Evolutionary conservation across 2,329 filamentous ascomycete species (phyloP), one percentile per base, ranked within the genome.

Genomic region (Botrytis hyacinthi): DNA sequence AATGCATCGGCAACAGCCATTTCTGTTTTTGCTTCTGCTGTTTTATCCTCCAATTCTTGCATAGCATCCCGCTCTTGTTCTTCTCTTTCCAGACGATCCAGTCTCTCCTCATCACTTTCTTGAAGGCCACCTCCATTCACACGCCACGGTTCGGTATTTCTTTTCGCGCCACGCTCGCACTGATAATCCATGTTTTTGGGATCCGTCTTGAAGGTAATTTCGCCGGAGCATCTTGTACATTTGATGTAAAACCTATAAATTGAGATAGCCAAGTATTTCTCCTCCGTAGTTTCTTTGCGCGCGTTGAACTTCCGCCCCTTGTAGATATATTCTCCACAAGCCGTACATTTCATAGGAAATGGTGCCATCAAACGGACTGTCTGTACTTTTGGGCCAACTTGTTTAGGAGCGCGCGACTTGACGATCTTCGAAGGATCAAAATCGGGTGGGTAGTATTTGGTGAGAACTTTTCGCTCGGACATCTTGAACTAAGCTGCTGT

Each of bases 1-100:
- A 99, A 84, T 12, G 95, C 95, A 84, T 99, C 96, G 2, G 96
- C 96, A 62, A 98, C 93, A 29, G 93, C 93, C 95, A 99, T 99
- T 83, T 99, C 96, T 59, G 92, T 88, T 85, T 96, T 95, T 1
- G 95, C 95, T 82, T 99, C 96, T 35, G 92, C 85, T 72, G 95
- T 97, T 85, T 98, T 98, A 76, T 92, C 91, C 84, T 99, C 96
- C 65, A 99, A 84, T 81, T 98, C 95, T 73, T 92, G 92, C 97
- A 99, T 99, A 35, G 94, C 93, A 82, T 98, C 95, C 76, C 90
- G 87, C 82, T 97, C 94, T 74, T 91, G 88, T 78, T 92, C 92
- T 80, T 97, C 93, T 59, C 86, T 83, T 84, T 98, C 94, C 8
- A 98, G 83, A 40, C 96, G 86, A 81, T 98, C 94, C 10, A 98